A percentile compares a stretch with the other conserved stretches of the same genome.
These are phyloP conservation scores for Microthlaspi erraticum DNA, from an alignment of 345 rosid genomes.

Conservation along the genomic window DNA sequence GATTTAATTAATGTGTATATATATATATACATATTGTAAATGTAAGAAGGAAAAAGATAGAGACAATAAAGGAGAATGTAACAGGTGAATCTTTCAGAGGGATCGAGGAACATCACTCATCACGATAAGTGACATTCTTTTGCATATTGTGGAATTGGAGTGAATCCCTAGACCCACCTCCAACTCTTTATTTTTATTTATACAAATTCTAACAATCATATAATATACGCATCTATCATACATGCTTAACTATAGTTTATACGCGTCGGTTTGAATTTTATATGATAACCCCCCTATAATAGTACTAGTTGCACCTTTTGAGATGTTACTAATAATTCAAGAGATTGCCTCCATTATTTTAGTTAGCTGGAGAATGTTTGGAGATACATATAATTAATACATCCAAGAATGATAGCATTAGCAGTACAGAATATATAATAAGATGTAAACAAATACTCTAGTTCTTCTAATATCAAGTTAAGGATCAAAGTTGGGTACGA, in stretches of 20 bases:
- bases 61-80: slow-evolving; percentile 50
- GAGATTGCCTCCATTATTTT: slow-evolving; percentile 37
- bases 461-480: background rate
- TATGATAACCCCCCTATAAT: slow-evolving; percentile 26
- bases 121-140: slow-evolving; percentile 69
- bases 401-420: slow-evolving; percentile 22
- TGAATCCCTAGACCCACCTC: slow-evolving; percentile 82
- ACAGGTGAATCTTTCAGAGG: slow-evolving; percentile 68
- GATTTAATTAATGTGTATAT: slow-evolving; percentile 21
- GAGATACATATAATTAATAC: slow-evolving; percentile 7
- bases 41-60: slow-evolving; percentile 49
- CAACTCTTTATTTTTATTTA: slow-evolving; percentile 34
- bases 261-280: slow-evolving; percentile 35
- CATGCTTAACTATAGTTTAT: slow-evolving; percentile 31
- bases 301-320: slow-evolving; percentile 45
- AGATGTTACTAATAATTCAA: slow-evolving; percentile 44
- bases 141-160: slow-evolving; percentile 52
- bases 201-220: slow-evolving; percentile 32
- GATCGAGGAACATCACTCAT: slow-evolving; percentile 63
- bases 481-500: background rate
- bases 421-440: slow-evolving; percentile 1
- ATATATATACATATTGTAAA: slow-evolving; percentile 48
- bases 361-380: slow-evolving; percentile 37
- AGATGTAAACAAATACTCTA: background rate
- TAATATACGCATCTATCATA: slow-evolving; percentile 22